These are phyloP conservation scores for Trametes elegans DNA, from an alignment of 768 basidiomycete genomes.

Conservation along the genomic window DNA sequence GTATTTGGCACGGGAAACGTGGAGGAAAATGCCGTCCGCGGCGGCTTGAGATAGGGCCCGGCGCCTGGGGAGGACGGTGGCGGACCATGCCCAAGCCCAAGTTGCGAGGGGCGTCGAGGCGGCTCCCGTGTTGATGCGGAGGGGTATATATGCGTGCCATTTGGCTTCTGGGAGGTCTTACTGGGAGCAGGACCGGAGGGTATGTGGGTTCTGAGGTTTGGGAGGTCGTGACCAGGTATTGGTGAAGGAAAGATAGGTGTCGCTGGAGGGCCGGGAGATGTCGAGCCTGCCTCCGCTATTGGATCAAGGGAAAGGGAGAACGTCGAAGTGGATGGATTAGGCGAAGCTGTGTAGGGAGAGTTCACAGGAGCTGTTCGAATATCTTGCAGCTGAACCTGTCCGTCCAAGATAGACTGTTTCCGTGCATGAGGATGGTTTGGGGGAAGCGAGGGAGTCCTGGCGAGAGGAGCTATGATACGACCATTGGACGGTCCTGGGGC, in stretches of 20 bases:
- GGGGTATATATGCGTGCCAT: conserved; percentile 36
- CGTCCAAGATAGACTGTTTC: conserved; percentile 66
- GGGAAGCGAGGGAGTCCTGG: conserved; percentile 42
- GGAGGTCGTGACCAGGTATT: conserved; percentile 5
- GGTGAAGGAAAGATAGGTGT: conserved; percentile 30
- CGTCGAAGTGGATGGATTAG: conserved; percentile 31
- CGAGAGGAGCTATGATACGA: conserved; percentile 39
- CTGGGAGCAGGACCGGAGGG: background rate
- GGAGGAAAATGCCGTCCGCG: conserved; percentile 42
- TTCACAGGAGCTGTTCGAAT: conserved; percentile 14
- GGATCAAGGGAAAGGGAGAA: conserved; percentile 36
- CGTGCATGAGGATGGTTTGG: conserved; percentile 75
- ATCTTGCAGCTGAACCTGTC: conserved; percentile 36
- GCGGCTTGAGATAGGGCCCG: conserved; percentile 21
- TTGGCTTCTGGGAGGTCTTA: conserved; percentile 20
- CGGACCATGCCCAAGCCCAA: conserved; percentile 48
- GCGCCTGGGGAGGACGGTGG: conserved; percentile 19
- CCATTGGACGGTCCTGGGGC: conserved; percentile 15
- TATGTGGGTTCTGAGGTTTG: conserved; percentile 21
- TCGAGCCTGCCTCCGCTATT: conserved; percentile 29
- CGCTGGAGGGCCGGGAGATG: conserved; percentile 27
- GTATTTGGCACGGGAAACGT: conserved; percentile 47
- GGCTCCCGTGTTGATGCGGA: conserved; percentile 18
- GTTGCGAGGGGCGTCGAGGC: conserved; percentile 37
- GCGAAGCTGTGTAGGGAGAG: conserved; percentile 23